phyloP scores from a whole-genome alignment of 2,329 filamentous ascomycete species.

The Fusarium luffae region DNA sequence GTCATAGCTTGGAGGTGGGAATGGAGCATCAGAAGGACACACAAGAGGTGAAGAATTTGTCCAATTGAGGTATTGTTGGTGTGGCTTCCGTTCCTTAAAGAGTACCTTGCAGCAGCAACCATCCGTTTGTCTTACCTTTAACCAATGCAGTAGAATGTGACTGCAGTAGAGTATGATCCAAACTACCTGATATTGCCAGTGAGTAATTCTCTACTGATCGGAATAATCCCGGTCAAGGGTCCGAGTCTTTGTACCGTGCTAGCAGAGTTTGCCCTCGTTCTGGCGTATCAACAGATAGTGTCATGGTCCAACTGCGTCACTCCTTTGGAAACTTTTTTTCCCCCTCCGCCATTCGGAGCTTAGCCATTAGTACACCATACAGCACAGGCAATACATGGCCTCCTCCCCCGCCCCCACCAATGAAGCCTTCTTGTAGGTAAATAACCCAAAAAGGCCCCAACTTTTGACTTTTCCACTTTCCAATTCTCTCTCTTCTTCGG shows the following conservation, averaged over 20 bases:
- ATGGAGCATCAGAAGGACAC: neutral
- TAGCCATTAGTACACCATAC: conserved; percentile 6
- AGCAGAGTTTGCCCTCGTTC: conserved; percentile 6
- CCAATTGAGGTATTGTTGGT: neutral
- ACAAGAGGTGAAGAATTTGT: neutral
- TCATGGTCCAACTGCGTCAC: conserved; percentile 2
- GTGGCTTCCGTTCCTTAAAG: neutral
- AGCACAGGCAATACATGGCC: neutral
- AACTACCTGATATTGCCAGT: neutral
- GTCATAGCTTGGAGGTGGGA: conserved; percentile 6
- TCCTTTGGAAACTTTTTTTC: conserved; percentile 13
- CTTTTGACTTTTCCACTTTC: conserved; percentile 7
- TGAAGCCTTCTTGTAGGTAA: conserved; percentile 9
- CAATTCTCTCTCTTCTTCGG: conserved; percentile 1
- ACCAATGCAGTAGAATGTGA: neutral
- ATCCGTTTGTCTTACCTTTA: neutral
- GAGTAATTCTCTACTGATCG: conserved; percentile 15
- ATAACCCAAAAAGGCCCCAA: conserved; percentile 6
- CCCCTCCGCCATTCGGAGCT: conserved; percentile 14
- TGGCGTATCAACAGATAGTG: conserved; percentile 12
- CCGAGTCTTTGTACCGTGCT: neutral
- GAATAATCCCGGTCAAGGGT: conserved; percentile 8
- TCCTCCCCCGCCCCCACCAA: conserved; percentile 12
- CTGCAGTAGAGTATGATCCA: neutral
- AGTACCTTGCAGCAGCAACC: neutral